Conservation (phyloP, 768 basidiomycete species). For the Guyanaporus albipodus region DNA sequence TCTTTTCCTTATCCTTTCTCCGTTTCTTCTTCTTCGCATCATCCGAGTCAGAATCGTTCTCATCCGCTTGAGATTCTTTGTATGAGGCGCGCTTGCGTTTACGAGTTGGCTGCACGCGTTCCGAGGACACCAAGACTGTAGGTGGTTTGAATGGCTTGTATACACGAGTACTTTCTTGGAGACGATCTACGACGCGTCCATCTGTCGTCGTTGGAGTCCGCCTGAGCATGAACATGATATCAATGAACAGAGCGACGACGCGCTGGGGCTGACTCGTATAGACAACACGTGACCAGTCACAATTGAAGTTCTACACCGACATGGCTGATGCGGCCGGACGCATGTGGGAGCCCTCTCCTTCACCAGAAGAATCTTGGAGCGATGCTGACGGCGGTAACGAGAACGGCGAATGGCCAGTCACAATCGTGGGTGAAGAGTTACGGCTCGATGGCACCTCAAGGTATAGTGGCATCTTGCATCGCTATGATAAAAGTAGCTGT, state of each 20-base stretch:
- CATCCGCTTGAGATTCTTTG: constrained; percentile 62
- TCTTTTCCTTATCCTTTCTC: constrained; percentile 58
- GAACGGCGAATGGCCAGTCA: constrained; percentile 29
- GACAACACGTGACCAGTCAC: constrained; percentile 23
- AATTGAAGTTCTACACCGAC: not conserved
- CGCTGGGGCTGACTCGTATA: constrained; percentile 12
- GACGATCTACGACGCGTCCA: constrained; percentile 61
- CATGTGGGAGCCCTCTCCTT: constrained; percentile 29
- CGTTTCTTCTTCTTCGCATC: constrained; percentile 52
- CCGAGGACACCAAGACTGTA: constrained; percentile 39
- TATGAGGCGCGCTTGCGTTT: constrained; percentile 90
- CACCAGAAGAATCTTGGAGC: constrained; percentile 31
- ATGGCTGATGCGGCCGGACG: not conserved
- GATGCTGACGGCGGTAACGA: constrained; percentile 31
- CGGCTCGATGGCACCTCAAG: constrained; percentile 28
- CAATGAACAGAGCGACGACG: not conserved
- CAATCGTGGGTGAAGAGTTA: constrained; percentile 29
- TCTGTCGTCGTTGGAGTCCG: constrained; percentile 67
- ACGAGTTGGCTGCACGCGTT: constrained; percentile 61
- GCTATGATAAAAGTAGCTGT: no score
- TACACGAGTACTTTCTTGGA: constrained; percentile 67
- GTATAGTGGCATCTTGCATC: no score
- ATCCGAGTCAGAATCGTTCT: constrained; percentile 55
- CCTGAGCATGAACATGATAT: constrained; percentile 55
- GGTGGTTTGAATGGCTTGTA: constrained; percentile 83